Percentiles rank a stretch among this genome's conserved stretches.
Conservation (phyloP, 2,329 filamentous ascomycete genomes). For the Biscogniauxia sp. region DNA sequence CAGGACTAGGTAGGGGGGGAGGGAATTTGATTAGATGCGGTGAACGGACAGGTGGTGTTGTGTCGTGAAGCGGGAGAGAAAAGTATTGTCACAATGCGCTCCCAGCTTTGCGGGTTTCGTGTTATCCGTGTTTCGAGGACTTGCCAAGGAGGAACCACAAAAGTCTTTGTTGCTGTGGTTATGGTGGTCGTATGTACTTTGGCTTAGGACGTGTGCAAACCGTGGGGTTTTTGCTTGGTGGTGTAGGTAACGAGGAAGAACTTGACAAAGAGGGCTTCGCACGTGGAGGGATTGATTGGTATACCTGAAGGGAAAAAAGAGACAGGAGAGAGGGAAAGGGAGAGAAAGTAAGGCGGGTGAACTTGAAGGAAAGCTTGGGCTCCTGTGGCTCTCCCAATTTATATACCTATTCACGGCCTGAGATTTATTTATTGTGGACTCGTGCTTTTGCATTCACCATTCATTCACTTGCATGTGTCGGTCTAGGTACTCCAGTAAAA, state of each 20-base stretch:
- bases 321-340: conserved; percentile 2
- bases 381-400: conserved; percentile 10
- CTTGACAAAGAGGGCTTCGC: neutral
- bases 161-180: neutral
- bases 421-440: neutral
- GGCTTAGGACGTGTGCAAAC: neutral
- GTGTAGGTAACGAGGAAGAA: too few relatives aligned
- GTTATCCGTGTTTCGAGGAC: neutral
- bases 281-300: conserved; percentile 3
- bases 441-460: conserved; percentile 1
- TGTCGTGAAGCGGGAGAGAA: neutral
- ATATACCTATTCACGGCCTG: conserved; percentile 10
- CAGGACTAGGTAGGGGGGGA: too few relatives aligned
- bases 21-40: neutral
- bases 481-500: conserved; percentile 8
- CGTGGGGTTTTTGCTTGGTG: neutral
- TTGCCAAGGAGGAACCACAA: neutral
- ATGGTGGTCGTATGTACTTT: too few relatives aligned
- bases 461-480: neutral
- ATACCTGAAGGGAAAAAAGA: neutral
- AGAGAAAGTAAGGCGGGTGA: neutral
- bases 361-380: neutral
- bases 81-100: neutral
- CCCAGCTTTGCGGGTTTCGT: neutral
- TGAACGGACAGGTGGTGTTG: neutral